Evolutionary conservation across 2,329 filamentous ascomycete species (phyloP), one percentile per base, ranked within the genome.

Genomic region (Trichoderma breve): DNA sequence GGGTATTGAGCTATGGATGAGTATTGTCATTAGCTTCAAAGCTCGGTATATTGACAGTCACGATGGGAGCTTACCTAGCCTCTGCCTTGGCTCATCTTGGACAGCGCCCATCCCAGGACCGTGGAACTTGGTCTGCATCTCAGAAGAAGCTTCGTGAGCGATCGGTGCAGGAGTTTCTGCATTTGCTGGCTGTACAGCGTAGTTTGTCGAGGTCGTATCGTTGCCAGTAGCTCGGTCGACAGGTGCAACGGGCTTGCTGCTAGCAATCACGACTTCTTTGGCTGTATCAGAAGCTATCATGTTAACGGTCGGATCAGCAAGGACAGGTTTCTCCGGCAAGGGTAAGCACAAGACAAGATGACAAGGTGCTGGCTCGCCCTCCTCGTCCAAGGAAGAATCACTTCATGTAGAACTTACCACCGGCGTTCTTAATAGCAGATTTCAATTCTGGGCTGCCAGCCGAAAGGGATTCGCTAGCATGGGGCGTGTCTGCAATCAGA

Each of bases 21-120:
- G n/a, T 8, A 70, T 62, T 21, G 12, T 9, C 4, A 12, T 70
- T 51, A 70, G 57, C 21, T 61, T 36, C 43, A 53, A 60, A 34
- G 32, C 64, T 51, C 28, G 24, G 39, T 24, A 26, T 43, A 47
- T 32, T 15, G 6, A 21, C 32, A 30, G 11, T 58, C 11, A 24
- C 14, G n/a, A 18, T 14, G 12, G 24, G 34, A 53, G 51, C 74
- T 73, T 61, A 77, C 76, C 64, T 65, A 66, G 39, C 32, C 73
- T 74, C 15, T 65, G 70, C 34, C 39, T 53, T n/a, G 47, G 60
- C 28, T 70, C 74, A 21, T 43, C 62, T 32, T 74, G 73, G 18
- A 39, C n/a, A 58, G 60, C 61, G 18, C 64, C 34, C 14, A 63
- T 62, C 15, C 12, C 30, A 32, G 21, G n/a, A 39, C 63, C 67